Conservation (phyloP, 23 red algal species). For the Gracilaria caudata region DNA sequence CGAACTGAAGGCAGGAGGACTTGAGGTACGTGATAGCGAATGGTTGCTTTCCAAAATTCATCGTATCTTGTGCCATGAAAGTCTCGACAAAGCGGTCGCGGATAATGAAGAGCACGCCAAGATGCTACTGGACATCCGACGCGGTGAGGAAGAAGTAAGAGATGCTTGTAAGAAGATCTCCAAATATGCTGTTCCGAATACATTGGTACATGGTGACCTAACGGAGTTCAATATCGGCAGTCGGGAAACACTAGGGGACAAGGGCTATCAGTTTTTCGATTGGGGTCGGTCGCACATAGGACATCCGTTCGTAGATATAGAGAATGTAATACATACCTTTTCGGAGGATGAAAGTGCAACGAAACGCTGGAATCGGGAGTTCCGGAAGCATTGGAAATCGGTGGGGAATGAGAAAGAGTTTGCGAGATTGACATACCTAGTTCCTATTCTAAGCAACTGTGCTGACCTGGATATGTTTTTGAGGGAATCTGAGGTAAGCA, state of each 20-base stretch:
- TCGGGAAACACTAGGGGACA: background rate
- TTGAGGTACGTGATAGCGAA: background rate
- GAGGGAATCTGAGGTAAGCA: background rate
- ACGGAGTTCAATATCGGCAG: background rate
- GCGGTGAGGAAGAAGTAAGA: background rate
- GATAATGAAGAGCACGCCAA: background rate
- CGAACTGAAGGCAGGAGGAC: background rate
- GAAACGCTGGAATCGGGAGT: background rate
- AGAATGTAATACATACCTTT: background rate
- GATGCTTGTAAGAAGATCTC: background rate
- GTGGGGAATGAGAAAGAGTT: background rate
- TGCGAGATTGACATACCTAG: background rate
- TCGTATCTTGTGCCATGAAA: background rate
- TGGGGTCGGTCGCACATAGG: background rate
- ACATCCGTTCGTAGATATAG: background rate
- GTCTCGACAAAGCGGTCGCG: conserved; percentile 1
- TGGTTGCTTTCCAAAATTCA: background rate
- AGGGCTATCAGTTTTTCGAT: background rate
- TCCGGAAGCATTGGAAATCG: background rate
- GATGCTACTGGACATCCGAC: background rate
- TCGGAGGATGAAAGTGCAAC: background rate
- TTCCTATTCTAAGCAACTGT: background rate
- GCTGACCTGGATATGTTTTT: background rate
- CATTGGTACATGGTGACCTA: conserved; percentile 1
- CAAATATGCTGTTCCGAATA: background rate